Evolutionary conservation across 2,329 filamentous ascomycete genomes (phyloP), one percentile per base, ranked within the genome.

Genomic region (Neoscytalidium dimidiatum): DNA sequence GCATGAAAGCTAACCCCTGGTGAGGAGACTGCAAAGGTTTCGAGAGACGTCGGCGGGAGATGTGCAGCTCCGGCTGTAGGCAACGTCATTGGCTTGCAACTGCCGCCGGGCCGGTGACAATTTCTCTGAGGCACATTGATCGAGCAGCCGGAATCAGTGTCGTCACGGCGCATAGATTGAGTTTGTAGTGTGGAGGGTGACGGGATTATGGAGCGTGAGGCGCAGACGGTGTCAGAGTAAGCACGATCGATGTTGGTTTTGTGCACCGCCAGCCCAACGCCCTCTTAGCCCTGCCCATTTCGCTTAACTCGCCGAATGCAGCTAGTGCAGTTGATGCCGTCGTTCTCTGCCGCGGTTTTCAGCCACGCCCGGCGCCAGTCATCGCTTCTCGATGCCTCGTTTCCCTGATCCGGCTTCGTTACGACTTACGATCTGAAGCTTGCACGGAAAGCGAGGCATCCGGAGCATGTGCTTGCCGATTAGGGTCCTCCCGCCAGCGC

Each of bases 171-270:
- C 51, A 31, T 23, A 38, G 31, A 57, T 44, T 28, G 41, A n/a
- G 26, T 26, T 21, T n/a, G 3, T 41, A 41, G 56, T 33, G 26
- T 21, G 38, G 28, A 46, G 38, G 41, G 41, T 19, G 53, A 57
- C 38, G 35, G 26, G 21, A n/a, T 28, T 11, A 43, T 43, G 53
- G 53, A 29, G 35, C 33, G 23, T 46, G 56, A 46, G 56, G 56
- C 56, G 41, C 41, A 60, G 56, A 38, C 19, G 33, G 56, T 60
- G 56, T 60, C 56, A 60, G 56, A 33, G 26, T 60, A 41, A 46
- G 17, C 28, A 41, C 26, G 31, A 14, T 11, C 9, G 56, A 21
- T 29, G 38, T 38, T 31, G 38, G 38, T 44, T 46, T 31, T 17
- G 41, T 29, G 28, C 21, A 17, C 26, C 13, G 29, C 29, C 28